These are phyloP conservation scores for Pseudomassariella vexata DNA, from an alignment of 2,329 filamentous ascomycete species.

Conservation along the genomic window DNA sequence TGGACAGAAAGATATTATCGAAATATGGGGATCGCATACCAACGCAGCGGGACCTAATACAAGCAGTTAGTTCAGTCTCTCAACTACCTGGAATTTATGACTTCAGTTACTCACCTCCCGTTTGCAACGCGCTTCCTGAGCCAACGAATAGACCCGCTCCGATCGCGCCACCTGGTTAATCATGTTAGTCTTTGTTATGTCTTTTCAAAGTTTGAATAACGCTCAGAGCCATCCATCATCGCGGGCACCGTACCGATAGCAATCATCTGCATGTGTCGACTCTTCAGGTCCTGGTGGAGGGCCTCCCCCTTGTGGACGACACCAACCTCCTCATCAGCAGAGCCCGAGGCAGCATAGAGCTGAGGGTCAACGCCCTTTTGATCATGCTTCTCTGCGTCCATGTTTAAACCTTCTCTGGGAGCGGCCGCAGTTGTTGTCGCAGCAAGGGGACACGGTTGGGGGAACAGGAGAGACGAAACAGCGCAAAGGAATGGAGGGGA, in stretches of 20 bases:
- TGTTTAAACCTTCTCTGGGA: slow-evolving; percentile 9
- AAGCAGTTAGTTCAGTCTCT: no score
- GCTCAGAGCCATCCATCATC: background rate
- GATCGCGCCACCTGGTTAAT: slow-evolving; percentile 32
- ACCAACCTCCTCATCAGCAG: slow-evolving; percentile 29
- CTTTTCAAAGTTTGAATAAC: background rate
- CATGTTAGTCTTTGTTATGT: slow-evolving; percentile 1
- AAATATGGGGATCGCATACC: slow-evolving; percentile 14
- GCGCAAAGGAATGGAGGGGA: no score
- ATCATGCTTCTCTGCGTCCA: slow-evolving; percentile 20
- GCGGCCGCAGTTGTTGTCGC: no score
- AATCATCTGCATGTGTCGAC: slow-evolving; percentile 41
- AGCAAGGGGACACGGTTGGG: no score
- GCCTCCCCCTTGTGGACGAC: slow-evolving; percentile 25
- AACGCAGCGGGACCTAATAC: slow-evolving; percentile 47
- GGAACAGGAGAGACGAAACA: no score
- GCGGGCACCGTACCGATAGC: slow-evolving; percentile 29
- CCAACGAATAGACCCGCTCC: slow-evolving; percentile 64
- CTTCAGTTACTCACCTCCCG: no score
- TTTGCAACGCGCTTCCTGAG: slow-evolving; percentile 52
- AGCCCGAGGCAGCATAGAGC: slow-evolving; percentile 10
- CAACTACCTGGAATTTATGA: no score
- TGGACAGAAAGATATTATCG: background rate
- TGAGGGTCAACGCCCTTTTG: slow-evolving; percentile 14
- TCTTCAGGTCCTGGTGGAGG: slow-evolving; percentile 28